Conservation (phyloP, 257 asterid genomes). For the Nicotiana noctiflora region DNA sequence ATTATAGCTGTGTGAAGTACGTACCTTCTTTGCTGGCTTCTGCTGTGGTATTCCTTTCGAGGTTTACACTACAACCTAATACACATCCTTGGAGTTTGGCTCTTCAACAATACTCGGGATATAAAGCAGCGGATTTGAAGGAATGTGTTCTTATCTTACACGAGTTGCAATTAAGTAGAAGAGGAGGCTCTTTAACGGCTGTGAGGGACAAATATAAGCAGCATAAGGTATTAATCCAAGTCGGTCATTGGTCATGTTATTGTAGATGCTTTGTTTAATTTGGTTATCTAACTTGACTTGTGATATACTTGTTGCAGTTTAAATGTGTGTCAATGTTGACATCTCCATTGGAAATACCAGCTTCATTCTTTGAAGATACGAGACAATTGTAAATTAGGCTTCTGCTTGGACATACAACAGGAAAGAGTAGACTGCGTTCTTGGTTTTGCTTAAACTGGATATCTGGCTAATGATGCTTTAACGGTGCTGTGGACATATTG, state of each 20-base stretch:
- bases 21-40: constrained; percentile 87
- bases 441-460: not conserved
- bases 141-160: constrained; percentile 60
- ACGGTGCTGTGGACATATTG: not conserved
- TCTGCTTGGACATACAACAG: not conserved
- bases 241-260: not conserved
- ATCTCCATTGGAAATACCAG: constrained; percentile 46
- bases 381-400: not conserved
- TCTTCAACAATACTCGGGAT: constrained; percentile 46
- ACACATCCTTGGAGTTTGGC: constrained; percentile 57
- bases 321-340: constrained; percentile 51
- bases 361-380: constrained; percentile 29
- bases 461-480: not conserved
- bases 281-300: not conserved
- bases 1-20: constrained; percentile 61
- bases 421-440: not conserved
- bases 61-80: constrained; percentile 55
- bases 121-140: constrained; percentile 56
- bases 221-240: constrained; percentile 41
- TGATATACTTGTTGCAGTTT: constrained; percentile 43
- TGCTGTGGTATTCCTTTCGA: constrained; percentile 59
- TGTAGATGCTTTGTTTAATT: not conserved
- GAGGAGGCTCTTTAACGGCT: constrained; percentile 50
- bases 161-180: constrained; percentile 53
- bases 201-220: constrained; percentile 72